Evolutionary conservation across 2,329 filamentous ascomycete genomes (phyloP).

Genomic region (Elsinoe batatas): DNA sequence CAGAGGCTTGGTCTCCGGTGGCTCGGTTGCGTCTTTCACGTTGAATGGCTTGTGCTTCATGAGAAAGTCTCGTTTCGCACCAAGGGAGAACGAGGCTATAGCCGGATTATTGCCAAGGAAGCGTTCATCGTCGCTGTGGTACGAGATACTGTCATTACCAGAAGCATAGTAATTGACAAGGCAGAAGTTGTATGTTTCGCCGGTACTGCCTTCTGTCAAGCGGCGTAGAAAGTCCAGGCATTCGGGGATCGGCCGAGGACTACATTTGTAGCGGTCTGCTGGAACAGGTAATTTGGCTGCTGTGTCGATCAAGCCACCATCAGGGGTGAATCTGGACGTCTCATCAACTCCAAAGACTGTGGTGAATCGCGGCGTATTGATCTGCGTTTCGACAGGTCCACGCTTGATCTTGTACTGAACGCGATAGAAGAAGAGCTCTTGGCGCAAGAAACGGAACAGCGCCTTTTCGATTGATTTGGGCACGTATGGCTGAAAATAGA

Average conservation of each 20-base stretch:
- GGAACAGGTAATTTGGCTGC: constrained; percentile 32
- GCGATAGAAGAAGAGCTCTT: constrained; percentile 64
- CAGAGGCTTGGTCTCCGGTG: constrained; percentile 32
- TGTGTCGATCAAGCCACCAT: constrained; percentile 15
- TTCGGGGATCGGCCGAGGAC: constrained; percentile 59
- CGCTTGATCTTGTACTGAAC: constrained; percentile 59
- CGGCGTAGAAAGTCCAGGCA: constrained; percentile 56
- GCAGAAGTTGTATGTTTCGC: constrained; percentile 65
- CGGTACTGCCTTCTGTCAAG: constrained; percentile 55
- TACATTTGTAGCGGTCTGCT: constrained; percentile 45
- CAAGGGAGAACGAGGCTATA: constrained; percentile 66
- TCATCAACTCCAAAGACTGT: constrained; percentile 54
- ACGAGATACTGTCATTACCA: constrained; percentile 66
- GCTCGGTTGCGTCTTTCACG: constrained; percentile 24
- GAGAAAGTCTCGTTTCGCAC: constrained; percentile 62
- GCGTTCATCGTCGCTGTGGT: constrained; percentile 70
- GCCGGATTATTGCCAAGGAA: constrained; percentile 61
- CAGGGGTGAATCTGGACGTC: constrained; percentile 49
- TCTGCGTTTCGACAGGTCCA: constrained; percentile 42
- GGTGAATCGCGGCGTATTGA: constrained; percentile 49
- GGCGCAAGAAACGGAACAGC: constrained; percentile 61
- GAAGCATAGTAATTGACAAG: constrained; percentile 77
- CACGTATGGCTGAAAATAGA: constrained; percentile 68
- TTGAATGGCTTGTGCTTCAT: constrained; percentile 64
- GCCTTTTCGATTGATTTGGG: constrained; percentile 45